Conservation (phyloP, 2,329 filamentous ascomycete species). For the Cyanodermella asteris region DNA sequence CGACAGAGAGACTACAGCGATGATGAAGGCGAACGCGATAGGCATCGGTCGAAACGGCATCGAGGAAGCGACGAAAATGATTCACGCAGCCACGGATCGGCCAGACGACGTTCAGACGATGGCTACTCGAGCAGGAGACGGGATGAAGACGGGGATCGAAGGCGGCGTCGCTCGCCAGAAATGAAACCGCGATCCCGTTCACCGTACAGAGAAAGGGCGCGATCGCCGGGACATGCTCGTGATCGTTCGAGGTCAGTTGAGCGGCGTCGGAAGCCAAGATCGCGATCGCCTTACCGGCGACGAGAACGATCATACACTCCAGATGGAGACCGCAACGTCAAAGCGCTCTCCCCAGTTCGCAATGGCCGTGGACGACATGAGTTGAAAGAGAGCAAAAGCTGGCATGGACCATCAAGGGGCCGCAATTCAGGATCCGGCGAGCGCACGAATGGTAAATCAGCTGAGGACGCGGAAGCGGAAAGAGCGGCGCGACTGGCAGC, state of each 20-base stretch:
- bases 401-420: constrained; percentile 1
- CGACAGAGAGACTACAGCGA: constrained; percentile 9
- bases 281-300: constrained; percentile 10
- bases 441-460: background rate
- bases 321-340: background rate
- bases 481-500: constrained; percentile 45
- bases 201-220: constrained; percentile 12
- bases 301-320: constrained; percentile 6
- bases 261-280: too few species aligned
- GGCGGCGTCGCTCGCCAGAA: constrained; percentile 10
- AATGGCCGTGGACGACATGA: constrained; percentile 3
- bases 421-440: background rate
- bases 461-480: constrained; percentile 12
- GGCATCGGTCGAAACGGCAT: constrained; percentile 9
- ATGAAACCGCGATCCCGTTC: background rate
- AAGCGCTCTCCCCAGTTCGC: constrained; percentile 1
- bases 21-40: constrained; percentile 10
- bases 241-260: too few species aligned
- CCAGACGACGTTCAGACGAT: too few species aligned
- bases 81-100: constrained; percentile 14
- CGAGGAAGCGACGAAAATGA: constrained; percentile 21
- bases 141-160: constrained; percentile 17
- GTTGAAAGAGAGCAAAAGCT: constrained; percentile 3
- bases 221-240: too few species aligned
- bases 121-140: constrained; percentile 15